Evolutionary conservation across 768 basidiomycete genomes (phyloP).

Genomic region (Lactifluus hygrophoroides): DNA sequence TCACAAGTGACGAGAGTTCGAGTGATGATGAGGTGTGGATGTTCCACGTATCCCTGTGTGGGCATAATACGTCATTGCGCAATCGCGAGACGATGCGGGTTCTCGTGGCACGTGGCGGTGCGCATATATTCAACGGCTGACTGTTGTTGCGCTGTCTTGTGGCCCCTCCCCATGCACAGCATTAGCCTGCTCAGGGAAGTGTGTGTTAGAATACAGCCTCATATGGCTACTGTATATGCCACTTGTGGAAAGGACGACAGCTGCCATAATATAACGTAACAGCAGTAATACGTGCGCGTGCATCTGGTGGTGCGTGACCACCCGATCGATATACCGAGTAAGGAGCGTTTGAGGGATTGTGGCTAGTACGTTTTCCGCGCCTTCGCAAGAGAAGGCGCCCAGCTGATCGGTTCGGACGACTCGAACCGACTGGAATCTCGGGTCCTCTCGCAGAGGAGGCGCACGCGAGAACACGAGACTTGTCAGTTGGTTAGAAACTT

Average conservation of each 20-base stretch:
- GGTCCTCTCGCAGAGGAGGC: not conserved
- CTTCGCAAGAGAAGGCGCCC: slow-evolving; percentile 1
- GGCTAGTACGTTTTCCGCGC: slow-evolving; percentile 5
- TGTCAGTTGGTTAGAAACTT: no score
- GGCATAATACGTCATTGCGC: not conserved
- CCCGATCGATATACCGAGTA: slow-evolving; percentile 13
- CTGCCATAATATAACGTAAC: not conserved
- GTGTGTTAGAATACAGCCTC: slow-evolving; percentile 11
- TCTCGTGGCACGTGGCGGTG: slow-evolving; percentile 17
- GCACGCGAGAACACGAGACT: slow-evolving; percentile 5
- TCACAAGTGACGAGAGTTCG: slow-evolving; percentile 12
- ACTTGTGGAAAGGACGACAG: slow-evolving; percentile 3
- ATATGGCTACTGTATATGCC: not conserved
- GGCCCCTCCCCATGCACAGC: slow-evolving; percentile 13
- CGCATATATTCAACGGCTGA: slow-evolving; percentile 5
- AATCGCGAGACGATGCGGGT: not conserved
- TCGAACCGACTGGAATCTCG: slow-evolving; percentile 7
- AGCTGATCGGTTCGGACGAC: slow-evolving; percentile 16
- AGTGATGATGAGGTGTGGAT: not conserved
- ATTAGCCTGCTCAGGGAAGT: slow-evolving; percentile 1
- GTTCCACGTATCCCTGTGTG: not conserved
- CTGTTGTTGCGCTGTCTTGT: not conserved
- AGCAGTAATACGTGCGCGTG: not conserved
- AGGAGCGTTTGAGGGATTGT: slow-evolving; percentile 4
- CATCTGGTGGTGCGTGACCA: not conserved